A percentile compares a stretch with the other conserved stretches of the same genome.
Evolutionary conservation across 2,329 filamentous ascomycete species (phyloP).

Genomic region (Anthostomella pinea): DNA sequence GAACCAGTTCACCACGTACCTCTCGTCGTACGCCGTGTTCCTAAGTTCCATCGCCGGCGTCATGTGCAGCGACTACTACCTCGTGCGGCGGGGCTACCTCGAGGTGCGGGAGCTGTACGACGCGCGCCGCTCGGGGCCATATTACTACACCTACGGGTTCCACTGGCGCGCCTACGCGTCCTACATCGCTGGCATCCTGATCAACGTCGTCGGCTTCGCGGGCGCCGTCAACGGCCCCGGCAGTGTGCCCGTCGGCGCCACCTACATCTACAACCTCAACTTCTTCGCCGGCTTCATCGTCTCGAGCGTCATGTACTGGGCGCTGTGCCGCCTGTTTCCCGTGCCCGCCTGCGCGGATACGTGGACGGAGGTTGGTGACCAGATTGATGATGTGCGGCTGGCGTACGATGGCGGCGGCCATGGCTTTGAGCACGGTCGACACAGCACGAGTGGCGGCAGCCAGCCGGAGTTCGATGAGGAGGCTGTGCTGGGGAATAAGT

Average conservation of each 20-base stretch:
- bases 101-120: slow-evolving; percentile 78
- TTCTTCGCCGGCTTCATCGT: slow-evolving; percentile 85
- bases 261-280: slow-evolving; percentile 86
- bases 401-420: slow-evolving; percentile 48
- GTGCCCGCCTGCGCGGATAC: slow-evolving; percentile 69
- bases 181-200: slow-evolving; percentile 78
- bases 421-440: no score
- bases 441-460: slow-evolving; percentile 22
- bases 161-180: slow-evolving; percentile 82
- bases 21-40: slow-evolving; percentile 90
- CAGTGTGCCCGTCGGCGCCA: slow-evolving; percentile 71
- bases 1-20: slow-evolving; percentile 87
- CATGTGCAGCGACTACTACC: slow-evolving; percentile 84
- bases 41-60: slow-evolving; percentile 93
- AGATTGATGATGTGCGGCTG: slow-evolving; percentile 52
- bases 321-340: slow-evolving; percentile 65
- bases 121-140: slow-evolving; percentile 62
- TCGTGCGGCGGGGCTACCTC: slow-evolving; percentile 78
- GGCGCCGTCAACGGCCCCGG: slow-evolving; percentile 65
- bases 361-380: slow-evolving; percentile 51
- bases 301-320: slow-evolving; percentile 64
- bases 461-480: slow-evolving; percentile 40
- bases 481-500: slow-evolving; percentile 21
- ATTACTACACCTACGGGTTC: slow-evolving; percentile 71
- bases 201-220: slow-evolving; percentile 90